Conservation (phyloP, 306 rosid genomes). For the Oxytropis ochrocephala region DNA sequence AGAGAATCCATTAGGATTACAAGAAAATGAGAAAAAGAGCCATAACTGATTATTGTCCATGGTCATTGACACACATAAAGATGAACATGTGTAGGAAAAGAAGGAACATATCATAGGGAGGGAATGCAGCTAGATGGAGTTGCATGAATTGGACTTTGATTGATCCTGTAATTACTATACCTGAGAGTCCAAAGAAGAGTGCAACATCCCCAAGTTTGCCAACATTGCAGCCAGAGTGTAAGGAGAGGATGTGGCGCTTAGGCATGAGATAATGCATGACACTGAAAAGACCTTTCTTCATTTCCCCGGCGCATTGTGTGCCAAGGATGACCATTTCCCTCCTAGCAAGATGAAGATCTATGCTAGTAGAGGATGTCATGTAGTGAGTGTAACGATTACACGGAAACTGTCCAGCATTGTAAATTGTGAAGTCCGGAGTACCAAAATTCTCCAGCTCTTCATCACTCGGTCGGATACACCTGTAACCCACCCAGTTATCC, state of each 20-base stretch:
- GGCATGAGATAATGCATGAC: constrained; percentile 98
- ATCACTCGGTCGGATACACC: constrained; percentile 88
- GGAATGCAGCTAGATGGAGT: not conserved
- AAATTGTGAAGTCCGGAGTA: constrained; percentile 91
- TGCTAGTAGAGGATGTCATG: constrained; percentile 95
- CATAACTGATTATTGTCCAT: not conserved
- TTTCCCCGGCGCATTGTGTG: constrained; percentile 95
- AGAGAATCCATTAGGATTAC: not conserved
- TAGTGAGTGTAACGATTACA: constrained; percentile 90
- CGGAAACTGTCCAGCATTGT: constrained; percentile 94
- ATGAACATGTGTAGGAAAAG: not conserved
- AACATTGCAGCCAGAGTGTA: constrained; percentile 90
- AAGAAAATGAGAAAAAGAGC: not conserved
- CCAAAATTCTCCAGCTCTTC: constrained; percentile 93
- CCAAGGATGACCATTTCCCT: constrained; percentile 97
- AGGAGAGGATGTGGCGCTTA: constrained; percentile 66
- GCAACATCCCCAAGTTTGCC: constrained; percentile 89
- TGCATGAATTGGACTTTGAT: not conserved
- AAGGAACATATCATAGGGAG: constrained; percentile 26
- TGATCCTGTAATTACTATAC: constrained; percentile 38
- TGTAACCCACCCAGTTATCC: constrained; percentile 72
- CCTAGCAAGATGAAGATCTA: constrained; percentile 81
- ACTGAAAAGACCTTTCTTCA: constrained; percentile 91
- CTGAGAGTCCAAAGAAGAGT: constrained; percentile 94
- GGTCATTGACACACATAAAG: not conserved